Percentiles rank a stretch among this genome's conserved stretches.
These are phyloP conservation scores for Pestalotiopsis sp. DNA, from an alignment of 2,329 filamentous ascomycete species.

Conservation along the genomic window DNA sequence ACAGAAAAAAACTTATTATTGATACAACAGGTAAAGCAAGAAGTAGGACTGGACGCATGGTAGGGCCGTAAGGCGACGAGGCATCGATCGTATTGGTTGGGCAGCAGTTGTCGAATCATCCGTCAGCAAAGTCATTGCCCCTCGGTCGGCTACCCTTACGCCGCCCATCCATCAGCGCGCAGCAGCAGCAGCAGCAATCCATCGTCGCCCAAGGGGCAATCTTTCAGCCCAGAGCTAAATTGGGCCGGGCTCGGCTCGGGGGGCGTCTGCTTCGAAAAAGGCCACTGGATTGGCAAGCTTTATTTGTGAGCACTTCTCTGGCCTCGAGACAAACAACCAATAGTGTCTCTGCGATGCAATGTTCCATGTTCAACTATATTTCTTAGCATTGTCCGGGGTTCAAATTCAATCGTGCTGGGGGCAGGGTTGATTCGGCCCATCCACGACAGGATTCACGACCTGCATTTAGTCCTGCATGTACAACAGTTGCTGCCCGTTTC, in stretches of 20 bases:
- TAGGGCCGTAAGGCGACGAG: constrained; percentile 15
- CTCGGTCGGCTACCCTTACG: not conserved
- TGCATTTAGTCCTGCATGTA: not conserved
- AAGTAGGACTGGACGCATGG: not conserved
- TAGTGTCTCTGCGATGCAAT: not conserved
- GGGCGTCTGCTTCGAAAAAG: not conserved
- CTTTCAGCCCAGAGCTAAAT: constrained; percentile 4
- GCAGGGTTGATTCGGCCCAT: not conserved
- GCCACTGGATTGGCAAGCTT: constrained; percentile 9
- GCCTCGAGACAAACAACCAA: not conserved
- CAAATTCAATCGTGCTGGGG: not conserved
- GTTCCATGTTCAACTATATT: not conserved
- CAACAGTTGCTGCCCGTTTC: not conserved
- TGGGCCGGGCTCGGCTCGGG: constrained; percentile 1
- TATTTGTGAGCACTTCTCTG: constrained; percentile 6
- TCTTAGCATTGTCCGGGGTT: constrained; percentile 2
- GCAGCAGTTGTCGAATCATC: constrained; percentile 15
- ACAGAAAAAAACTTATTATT: not conserved
- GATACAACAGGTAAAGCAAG: too few species aligned
- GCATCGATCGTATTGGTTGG: constrained; percentile 16
- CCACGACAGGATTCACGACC: not conserved
- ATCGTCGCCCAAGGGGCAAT: not conserved
- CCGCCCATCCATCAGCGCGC: not conserved
- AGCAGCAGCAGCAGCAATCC: not conserved
- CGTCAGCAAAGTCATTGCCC: not conserved